Conservation (phyloP, 768 basidiomycete genomes). For the Phylloporus sp. region DNA sequence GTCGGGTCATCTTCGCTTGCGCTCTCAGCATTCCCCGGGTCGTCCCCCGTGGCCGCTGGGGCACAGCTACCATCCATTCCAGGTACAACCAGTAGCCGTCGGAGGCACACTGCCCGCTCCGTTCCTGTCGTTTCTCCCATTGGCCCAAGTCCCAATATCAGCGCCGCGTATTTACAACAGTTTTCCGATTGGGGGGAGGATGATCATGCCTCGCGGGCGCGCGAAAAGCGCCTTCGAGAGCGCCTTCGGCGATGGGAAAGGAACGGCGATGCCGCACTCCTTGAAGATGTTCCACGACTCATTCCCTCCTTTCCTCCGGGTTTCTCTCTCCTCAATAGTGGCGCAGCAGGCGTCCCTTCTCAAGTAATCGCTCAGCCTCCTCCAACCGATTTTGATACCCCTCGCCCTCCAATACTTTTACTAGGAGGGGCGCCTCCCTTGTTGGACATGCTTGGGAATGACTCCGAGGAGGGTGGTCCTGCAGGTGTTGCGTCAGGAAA, state of each 20-base stretch:
- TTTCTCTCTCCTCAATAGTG: conserved; percentile 3
- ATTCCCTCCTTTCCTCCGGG: conserved; percentile 26
- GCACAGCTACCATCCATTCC: conserved; percentile 10
- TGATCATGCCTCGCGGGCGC: conserved; percentile 55
- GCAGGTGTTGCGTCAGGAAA: conserved; percentile 17
- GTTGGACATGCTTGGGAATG: conserved; percentile 22
- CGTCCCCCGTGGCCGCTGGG: conserved; percentile 10
- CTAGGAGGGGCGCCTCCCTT: conserved; percentile 23
- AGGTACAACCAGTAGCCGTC: background rate
- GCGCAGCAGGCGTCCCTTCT: background rate
- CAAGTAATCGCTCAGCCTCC: conserved; percentile 26
- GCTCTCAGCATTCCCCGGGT: conserved; percentile 6
- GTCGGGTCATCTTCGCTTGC: conserved; percentile 38
- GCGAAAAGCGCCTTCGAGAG: conserved; percentile 68
- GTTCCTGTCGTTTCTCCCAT: conserved; percentile 25
- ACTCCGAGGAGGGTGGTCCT: conserved; percentile 15
- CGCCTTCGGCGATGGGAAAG: conserved; percentile 73
- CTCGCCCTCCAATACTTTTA: conserved; percentile 23
- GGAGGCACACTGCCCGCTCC: conserved; percentile 18
- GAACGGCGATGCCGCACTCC: conserved; percentile 47
- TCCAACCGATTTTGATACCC: conserved; percentile 21
- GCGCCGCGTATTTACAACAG: background rate
- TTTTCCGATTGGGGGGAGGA: conserved; percentile 59
- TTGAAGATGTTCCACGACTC: conserved; percentile 60
- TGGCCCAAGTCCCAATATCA: conserved; percentile 30